Conservation (phyloP, 1,284 basidiomycete species). For the Taiwanofungus camphoratus region DNA sequence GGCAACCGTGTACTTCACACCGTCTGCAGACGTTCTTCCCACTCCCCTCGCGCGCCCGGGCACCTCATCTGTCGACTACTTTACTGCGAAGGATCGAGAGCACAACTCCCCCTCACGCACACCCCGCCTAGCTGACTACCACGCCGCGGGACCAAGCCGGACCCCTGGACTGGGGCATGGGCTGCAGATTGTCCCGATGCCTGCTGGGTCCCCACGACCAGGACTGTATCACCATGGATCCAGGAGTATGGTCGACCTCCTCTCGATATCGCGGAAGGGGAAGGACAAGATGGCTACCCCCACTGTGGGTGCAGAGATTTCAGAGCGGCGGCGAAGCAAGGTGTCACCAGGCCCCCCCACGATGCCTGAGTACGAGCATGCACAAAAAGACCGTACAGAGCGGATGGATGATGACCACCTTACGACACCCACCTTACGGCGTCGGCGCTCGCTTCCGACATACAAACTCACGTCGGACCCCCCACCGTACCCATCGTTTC, state of each 20-base stretch:
- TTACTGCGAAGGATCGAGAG: constrained; percentile 22
- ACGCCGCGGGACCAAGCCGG: constrained; percentile 6
- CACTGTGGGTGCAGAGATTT: constrained; percentile 7
- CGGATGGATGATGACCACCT: constrained; percentile 15
- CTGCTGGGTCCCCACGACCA: constrained; percentile 33
- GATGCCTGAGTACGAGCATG: constrained; percentile 8
- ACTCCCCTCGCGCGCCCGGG: constrained; percentile 12
- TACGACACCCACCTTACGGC: constrained; percentile 29
- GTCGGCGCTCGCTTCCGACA: constrained; percentile 54
- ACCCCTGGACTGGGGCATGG: constrained; percentile 4
- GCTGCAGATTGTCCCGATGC: constrained; percentile 11
- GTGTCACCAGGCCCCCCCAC: constrained; percentile 7
- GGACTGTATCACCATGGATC: constrained; percentile 60
- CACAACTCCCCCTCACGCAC: constrained; percentile 17
- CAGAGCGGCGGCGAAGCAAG: constrained; percentile 5
- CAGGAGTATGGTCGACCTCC: constrained; percentile 48
- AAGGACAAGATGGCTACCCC: constrained; percentile 20
- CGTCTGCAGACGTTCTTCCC: constrained; percentile 11
- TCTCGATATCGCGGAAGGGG: constrained; percentile 27
- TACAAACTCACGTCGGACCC: constrained; percentile 41
- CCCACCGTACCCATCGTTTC: constrained; percentile 47
- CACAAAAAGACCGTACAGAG: constrained; percentile 11
- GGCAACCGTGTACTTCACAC: constrained; percentile 20
- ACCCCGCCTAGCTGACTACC: constrained; percentile 33
- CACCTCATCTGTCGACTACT: constrained; percentile 26